phyloP scores from a whole-genome alignment of 495 filamentous ascomycete genomes.

The Extremus antarcticus region DNA sequence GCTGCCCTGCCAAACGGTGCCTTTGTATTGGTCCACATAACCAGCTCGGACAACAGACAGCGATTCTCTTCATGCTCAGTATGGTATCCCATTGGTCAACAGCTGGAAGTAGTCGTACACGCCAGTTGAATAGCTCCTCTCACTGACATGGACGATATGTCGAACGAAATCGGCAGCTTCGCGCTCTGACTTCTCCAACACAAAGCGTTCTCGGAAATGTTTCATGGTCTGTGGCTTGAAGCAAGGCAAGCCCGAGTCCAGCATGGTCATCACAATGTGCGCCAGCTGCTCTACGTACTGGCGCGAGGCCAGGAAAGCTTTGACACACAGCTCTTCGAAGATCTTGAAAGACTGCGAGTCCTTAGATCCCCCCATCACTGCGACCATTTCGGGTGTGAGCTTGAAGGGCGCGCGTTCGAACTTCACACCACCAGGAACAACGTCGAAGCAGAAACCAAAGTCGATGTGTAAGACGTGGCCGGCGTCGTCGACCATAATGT shows the following conservation, averaged over 20 bases:
- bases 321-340: slow-evolving; percentile 94
- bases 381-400: slow-evolving; percentile 91
- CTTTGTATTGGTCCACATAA: no score
- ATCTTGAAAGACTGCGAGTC: slow-evolving; percentile 81
- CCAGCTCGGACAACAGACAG: no score
- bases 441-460: slow-evolving; percentile 99
- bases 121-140: slow-evolving; percentile 76
- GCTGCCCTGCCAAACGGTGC: no score
- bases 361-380: slow-evolving; percentile 84
- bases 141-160: slow-evolving; percentile 76
- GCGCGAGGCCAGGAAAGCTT: slow-evolving; percentile 86
- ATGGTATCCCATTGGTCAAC: slow-evolving; percentile 95
- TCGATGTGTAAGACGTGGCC: slow-evolving; percentile 98
- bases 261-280: slow-evolving; percentile 86
- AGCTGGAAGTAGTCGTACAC: slow-evolving; percentile 96
- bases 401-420: slow-evolving; percentile 99
- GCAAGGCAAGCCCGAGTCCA: slow-evolving; percentile 91
- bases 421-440: slow-evolving; percentile 88
- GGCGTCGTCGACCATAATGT: slow-evolving; percentile 97
- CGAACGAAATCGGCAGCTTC: slow-evolving; percentile 94
- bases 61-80: no score
- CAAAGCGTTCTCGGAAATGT: slow-evolving; percentile 87
- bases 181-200: slow-evolving; percentile 81
- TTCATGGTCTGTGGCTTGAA: slow-evolving; percentile 95
- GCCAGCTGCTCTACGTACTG: slow-evolving; percentile 75